A percentile compares a stretch with the other conserved stretches of the same genome.
phyloP scores from a whole-genome alignment of 1,284 basidiomycete genomes.

The Earliella scabrosa region DNA sequence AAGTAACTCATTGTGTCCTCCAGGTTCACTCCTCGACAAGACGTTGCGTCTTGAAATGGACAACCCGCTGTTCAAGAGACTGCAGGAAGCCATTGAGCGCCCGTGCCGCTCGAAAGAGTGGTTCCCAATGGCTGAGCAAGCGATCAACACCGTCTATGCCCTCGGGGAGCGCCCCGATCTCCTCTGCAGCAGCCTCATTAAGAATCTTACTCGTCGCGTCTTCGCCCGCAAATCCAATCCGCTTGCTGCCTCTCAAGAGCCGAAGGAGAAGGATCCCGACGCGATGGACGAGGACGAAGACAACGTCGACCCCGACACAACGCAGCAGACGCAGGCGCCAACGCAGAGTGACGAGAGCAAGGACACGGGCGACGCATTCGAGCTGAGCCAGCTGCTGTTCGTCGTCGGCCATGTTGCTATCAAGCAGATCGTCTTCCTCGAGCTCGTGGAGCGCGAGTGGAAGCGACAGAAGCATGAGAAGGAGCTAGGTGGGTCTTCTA shows the following conservation, averaged over 20 bases:
- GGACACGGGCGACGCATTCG: conserved; percentile 81
- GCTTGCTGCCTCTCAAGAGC: conserved; percentile 25
- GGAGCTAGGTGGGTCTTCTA: conserved; percentile 61
- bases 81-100: conserved; percentile 79
- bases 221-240: conserved; percentile 46
- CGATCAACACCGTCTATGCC: conserved; percentile 94
- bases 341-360: conserved; percentile 39
- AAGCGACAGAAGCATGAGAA: conserved; percentile 95
- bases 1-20: not conserved
- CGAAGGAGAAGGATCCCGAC: conserved; percentile 45
- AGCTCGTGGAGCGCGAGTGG: conserved; percentile 96
- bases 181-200: conserved; percentile 84
- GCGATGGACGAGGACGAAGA: conserved; percentile 57
- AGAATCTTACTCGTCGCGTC: conserved; percentile 75
- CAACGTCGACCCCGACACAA: conserved; percentile 18
- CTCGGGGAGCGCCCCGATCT: conserved; percentile 93
- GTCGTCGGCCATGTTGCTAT: conserved; percentile 96
- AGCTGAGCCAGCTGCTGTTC: conserved; percentile 91
- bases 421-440: conserved; percentile 97
- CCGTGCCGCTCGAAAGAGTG: conserved; percentile 88
- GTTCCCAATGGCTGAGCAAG: conserved; percentile 97
- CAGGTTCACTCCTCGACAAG: conserved; percentile 88
- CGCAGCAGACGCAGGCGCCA: conserved; percentile 4
- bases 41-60: conserved; percentile 89
- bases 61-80: conserved; percentile 82